phyloP scores from a whole-genome alignment of 1,284 basidiomycete species.

The Microbotryum intermedium region DNA sequence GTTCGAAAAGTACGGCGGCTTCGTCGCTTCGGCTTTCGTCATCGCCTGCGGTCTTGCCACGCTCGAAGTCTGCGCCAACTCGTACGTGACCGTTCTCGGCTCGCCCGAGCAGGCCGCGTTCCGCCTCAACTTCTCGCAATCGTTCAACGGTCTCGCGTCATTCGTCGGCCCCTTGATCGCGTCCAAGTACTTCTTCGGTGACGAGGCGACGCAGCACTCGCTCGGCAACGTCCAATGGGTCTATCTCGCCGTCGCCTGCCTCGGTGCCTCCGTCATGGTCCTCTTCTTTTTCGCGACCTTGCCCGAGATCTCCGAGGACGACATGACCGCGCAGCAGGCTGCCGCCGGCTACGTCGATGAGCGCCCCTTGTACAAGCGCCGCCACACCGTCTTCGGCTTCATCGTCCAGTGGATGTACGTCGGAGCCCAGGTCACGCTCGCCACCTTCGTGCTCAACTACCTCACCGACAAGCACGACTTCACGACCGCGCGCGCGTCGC shows the following conservation, averaged over 20 bases:
- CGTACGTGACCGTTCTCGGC: slow-evolving; percentile 62
- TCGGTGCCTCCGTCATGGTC: slow-evolving; percentile 55
- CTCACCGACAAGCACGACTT: slow-evolving; percentile 56
- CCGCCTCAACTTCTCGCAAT: slow-evolving; percentile 70
- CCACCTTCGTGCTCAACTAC: slow-evolving; percentile 63
- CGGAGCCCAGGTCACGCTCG: slow-evolving; percentile 51
- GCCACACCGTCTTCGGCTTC: slow-evolving; percentile 61
- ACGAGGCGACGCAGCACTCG: slow-evolving; percentile 51
- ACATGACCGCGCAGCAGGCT: slow-evolving; percentile 34
- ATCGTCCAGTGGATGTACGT: slow-evolving; percentile 62
- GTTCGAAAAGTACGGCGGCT: slow-evolving; percentile 50
- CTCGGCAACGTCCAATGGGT: slow-evolving; percentile 71
- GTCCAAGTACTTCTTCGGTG: slow-evolving; percentile 55
- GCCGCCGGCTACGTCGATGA: slow-evolving; percentile 45
- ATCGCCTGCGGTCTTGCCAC: slow-evolving; percentile 62
- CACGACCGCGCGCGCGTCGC: slow-evolving; percentile 48
- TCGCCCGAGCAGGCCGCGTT: slow-evolving; percentile 62
- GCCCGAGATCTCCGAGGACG: slow-evolving; percentile 60
- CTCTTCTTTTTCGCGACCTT: slow-evolving; percentile 64
- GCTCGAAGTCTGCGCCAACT: slow-evolving; percentile 53
- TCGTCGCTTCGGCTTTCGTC: slow-evolving; percentile 49
- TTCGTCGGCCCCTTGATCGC: slow-evolving; percentile 74
- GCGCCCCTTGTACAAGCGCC: slow-evolving; percentile 61
- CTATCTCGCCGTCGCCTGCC: slow-evolving; percentile 62
- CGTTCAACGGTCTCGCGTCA: slow-evolving; percentile 68